Percentiles rank a stretch among this genome's conserved stretches.
Evolutionary conservation across 805 yeast genomes (phyloP).

Genomic region (Brettanomyces bruxellensis): DNA sequence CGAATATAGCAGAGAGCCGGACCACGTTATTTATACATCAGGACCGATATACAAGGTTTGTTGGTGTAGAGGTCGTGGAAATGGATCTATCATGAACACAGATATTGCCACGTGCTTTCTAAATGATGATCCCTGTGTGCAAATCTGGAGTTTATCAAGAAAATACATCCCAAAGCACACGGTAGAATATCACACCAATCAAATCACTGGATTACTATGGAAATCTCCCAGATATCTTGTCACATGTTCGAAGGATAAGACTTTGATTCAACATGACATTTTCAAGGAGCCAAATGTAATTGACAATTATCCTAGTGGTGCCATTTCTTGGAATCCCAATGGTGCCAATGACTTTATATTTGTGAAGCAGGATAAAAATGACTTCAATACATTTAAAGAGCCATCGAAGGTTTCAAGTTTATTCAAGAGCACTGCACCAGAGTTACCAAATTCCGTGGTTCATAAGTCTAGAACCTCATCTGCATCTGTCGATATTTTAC

Average conservation of each 20-base stretch:
- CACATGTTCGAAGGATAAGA: constrained; percentile 43
- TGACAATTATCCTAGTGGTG: constrained; percentile 41
- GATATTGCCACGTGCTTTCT: constrained; percentile 68
- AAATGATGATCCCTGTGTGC: constrained; percentile 62
- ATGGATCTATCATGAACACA: constrained; percentile 38
- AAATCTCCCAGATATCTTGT: constrained; percentile 36
- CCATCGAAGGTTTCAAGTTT: neutral
- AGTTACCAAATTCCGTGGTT: neutral
- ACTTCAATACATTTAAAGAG: neutral
- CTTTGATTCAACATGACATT: constrained; percentile 39
- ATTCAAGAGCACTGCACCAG: neutral
- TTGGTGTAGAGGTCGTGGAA: constrained; percentile 47
- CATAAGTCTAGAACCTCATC: neutral
- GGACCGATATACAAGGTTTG: constrained; percentile 70
- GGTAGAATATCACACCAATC: constrained; percentile 38
- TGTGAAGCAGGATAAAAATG: constrained; percentile 37
- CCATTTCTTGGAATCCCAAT: constrained; percentile 48
- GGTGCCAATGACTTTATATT: constrained; percentile 40
- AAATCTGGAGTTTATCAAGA: constrained; percentile 61
- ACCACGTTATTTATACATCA: constrained; percentile 61
- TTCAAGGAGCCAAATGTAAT: constrained; percentile 31
- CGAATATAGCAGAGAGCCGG: constrained; percentile 43
- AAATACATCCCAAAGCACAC: constrained; percentile 61
- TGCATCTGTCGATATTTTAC: neutral
- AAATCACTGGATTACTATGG: constrained; percentile 51